Conservation (phyloP, 78 protist genomes). For the Protostelium mycophagum region DNA sequence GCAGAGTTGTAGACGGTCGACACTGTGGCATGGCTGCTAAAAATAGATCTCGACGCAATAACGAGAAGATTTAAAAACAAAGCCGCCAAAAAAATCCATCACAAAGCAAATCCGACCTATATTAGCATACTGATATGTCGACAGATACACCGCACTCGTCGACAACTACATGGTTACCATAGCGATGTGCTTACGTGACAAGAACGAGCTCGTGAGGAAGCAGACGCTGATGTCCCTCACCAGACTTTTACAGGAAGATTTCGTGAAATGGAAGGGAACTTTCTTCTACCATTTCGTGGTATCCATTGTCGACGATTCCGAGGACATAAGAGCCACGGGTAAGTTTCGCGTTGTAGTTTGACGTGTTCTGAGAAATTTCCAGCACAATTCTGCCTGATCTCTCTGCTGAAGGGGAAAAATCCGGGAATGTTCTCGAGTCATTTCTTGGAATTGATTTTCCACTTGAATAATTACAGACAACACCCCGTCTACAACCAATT, state of each 20-base stretch:
- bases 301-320: conserved; percentile 56
- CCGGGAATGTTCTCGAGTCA: conserved; percentile 31
- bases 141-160: conserved; percentile 55
- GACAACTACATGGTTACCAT: conserved; percentile 60
- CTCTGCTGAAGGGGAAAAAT: conserved; percentile 44
- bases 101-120: no score
- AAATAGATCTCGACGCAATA: not conserved
- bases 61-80: not conserved
- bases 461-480: conserved; percentile 33
- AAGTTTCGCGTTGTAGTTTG: conserved; percentile 17
- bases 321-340: not conserved
- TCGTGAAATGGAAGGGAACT: conserved; percentile 74
- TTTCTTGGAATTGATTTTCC: conserved; percentile 64
- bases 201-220: conserved; percentile 52
- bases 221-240: conserved; percentile 67
- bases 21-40: no score
- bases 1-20: not conserved
- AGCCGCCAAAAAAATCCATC: not conserved
- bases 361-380: no score
- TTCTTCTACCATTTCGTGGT: conserved; percentile 63
- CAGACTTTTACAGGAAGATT: conserved; percentile 67
- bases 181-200: conserved; percentile 55
- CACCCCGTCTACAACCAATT: conserved; percentile 63
- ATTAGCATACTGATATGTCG: not conserved
- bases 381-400: conserved; percentile 51